A percentile compares a stretch with the other conserved stretches of the same genome.
phyloP scores from a whole-genome alignment of 2,329 filamentous ascomycete species.

The Ophioceras dolichostomum region DNA sequence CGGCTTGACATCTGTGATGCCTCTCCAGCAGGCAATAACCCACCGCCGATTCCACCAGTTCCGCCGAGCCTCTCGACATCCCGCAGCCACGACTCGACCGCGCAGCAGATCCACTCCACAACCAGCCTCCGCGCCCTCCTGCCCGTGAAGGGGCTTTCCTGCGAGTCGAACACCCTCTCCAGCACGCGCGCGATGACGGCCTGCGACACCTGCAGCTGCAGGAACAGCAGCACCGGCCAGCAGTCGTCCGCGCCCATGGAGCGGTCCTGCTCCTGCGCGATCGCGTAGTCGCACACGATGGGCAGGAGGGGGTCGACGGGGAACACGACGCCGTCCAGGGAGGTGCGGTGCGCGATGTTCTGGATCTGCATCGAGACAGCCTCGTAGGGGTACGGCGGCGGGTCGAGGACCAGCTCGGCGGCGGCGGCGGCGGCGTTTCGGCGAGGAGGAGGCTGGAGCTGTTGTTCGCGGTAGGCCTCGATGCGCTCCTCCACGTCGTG shows the following conservation, averaged over 20 bases:
- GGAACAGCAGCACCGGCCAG: conserved; percentile 45
- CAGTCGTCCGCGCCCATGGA: conserved; percentile 42
- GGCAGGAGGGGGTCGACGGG: conserved; percentile 48
- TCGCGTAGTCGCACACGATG: conserved; percentile 49
- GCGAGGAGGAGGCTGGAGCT: conserved; percentile 9
- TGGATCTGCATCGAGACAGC: conserved; percentile 51
- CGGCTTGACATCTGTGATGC: conserved; percentile 19
- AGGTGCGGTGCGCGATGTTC: conserved; percentile 52
- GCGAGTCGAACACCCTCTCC: conserved; percentile 44
- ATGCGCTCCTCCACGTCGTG: conserved; percentile 33
- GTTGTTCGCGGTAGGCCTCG: conserved; percentile 19
- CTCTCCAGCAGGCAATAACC: conserved; percentile 34
- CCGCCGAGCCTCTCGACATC: conserved; percentile 32
- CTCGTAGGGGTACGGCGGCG: conserved; percentile 53
- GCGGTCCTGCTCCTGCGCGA: conserved; percentile 44
- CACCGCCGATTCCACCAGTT: conserved; percentile 22
- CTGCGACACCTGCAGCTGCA: conserved; percentile 42
- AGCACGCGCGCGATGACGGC: conserved; percentile 43
- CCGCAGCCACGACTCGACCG: conserved; percentile 34
- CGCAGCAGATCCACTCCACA: conserved; percentile 40
- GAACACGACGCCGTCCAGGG: conserved; percentile 54
- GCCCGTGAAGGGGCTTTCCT: conserved; percentile 46
- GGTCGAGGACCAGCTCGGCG: conserved; percentile 20
- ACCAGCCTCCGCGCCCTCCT: conserved; percentile 33
- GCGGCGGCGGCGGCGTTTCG: conserved; percentile 5